Percentiles rank a stretch among this genome's conserved stretches.
Conservation (phyloP, 208 protist genomes). For the Wallacemonas collosoma region DNA sequence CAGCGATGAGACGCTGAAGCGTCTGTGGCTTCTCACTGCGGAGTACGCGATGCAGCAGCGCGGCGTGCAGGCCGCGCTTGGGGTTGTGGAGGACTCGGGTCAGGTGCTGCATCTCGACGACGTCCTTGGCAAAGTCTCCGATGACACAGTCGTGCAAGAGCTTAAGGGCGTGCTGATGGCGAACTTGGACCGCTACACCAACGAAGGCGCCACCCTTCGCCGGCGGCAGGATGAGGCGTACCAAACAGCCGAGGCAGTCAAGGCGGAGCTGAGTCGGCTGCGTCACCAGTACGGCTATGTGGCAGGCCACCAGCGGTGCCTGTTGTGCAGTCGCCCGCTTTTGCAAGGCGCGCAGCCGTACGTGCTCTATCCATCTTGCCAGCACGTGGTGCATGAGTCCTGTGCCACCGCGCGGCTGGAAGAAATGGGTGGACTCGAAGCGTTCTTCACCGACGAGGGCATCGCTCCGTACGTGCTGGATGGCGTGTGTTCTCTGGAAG, state of each 20-base stretch:
- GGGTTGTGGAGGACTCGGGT: slow-evolving; percentile 65
- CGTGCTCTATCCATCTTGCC: slow-evolving; percentile 81
- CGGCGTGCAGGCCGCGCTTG: slow-evolving; percentile 74
- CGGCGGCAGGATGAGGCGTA: slow-evolving; percentile 89
- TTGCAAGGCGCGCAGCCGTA: slow-evolving; percentile 49
- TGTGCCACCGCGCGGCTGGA: slow-evolving; percentile 60
- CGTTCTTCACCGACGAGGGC: slow-evolving; percentile 68
- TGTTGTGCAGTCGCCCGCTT: slow-evolving; percentile 71
- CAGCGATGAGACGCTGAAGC: slow-evolving; percentile 76
- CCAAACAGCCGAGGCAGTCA: slow-evolving; percentile 81
- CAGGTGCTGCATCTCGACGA: slow-evolving; percentile 94
- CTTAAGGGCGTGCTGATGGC: slow-evolving; percentile 95
- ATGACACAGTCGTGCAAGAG: slow-evolving; percentile 92
- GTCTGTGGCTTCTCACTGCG: slow-evolving; percentile 94
- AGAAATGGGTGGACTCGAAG: slow-evolving; percentile 62
- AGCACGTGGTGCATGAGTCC: slow-evolving; percentile 77
- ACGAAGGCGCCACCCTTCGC: slow-evolving; percentile 82
- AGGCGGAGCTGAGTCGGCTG: slow-evolving; percentile 89
- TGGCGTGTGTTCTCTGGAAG: slow-evolving; percentile 37
- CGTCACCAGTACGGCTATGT: slow-evolving; percentile 89
- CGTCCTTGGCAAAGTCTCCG: slow-evolving; percentile 93
- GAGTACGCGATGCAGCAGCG: slow-evolving; percentile 78
- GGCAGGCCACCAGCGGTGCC: slow-evolving; percentile 77
- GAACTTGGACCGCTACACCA: slow-evolving; percentile 90
- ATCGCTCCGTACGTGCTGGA: slow-evolving; percentile 59